Base-by-base conservation (phyloP, 352 stramenopile species). In the Globisporangium perplexum region DNA sequence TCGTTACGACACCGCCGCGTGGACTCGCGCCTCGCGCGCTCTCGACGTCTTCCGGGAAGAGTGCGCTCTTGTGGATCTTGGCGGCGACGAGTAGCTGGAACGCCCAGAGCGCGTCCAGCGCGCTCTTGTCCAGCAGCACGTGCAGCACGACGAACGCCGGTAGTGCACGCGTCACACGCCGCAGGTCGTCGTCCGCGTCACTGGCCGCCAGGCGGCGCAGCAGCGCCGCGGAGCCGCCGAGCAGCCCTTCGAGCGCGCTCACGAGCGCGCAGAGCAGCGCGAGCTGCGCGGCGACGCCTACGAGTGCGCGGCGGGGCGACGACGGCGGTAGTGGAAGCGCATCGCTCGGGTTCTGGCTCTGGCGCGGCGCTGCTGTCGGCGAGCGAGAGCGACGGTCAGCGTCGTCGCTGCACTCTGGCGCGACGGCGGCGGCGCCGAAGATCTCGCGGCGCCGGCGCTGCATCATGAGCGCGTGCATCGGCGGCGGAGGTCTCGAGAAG, bases 1-100 rank as follows among this genome's bases (percentile, higher is more conserved):
- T 17, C 11, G 31, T 55, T 23, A 36, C 36, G 10, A n/a, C 39
- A 7, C 39, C 20, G 39, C 7, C 14, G 6, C 2, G 20, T n/a
- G n/a, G n/a, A n/a, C n/a, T n/a, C 5, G 36, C 7, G 4, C 36
- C 18, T 12, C n/a, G 15, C n/a, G 17, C 49, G 23, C 8, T 47
- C 49, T 26, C 30, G 12, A 26, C 49, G 24, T 33, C 18, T 11
- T 47, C 18, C 3, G 44, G 20, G 30, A n/a, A 41, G 33, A 55
- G 24, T 23, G 49, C 49, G 49, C 49, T 55, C 23, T 39, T 55
- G 36, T 55, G 49, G 24, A 55, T 55, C 49, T 55, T 47, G 8
- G 49, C 36, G 7, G 49, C 49, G 18, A 55, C 49, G 49, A 55
- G 7, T 17, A 55, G 49, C 24, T 55, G 49, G 15, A 55, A 20